Evolutionary conservation across 2,329 filamentous ascomycete genomes (phyloP), one percentile per base, ranked within the genome.

Genomic region (Periglandula ipomoeae): DNA sequence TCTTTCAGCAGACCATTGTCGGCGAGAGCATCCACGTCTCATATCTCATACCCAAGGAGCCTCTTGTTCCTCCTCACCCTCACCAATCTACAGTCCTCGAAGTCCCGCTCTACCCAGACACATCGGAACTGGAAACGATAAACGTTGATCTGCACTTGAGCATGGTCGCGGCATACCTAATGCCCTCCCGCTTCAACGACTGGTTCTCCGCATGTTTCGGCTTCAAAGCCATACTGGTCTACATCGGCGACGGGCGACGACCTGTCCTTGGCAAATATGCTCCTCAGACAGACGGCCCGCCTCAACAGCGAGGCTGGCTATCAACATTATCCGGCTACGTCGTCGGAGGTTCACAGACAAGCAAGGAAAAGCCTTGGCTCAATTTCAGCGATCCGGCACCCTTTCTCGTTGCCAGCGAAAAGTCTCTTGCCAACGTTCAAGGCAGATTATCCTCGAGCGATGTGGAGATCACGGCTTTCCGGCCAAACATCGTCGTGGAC

Each of bases 371-470:
- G 11, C 69, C 73, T 32, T 76, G 70, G 59, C 73, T 91, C 39
- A 79, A 78, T 2, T 93, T 91, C 65, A 78, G 81, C 35, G 87
- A 93, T 64, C 78, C 79, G 53, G 86, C 87, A 1, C 84, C 87
- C 1, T 86, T 85, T 61, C 75, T 95, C 13, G 65, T 95, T 22
- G 75, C 84, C 5, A 87, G 82, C 0, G 74, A 82, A 52, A 75
- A 79, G 2, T 93, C 86, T 1, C 74, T 90, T n/a, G 66, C 72
- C 19, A 74, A 87, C 56, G 77, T 94, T 42, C 79, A 77, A 30
- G 61, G 62, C 5, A 73, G 81, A 4, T 64, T 88, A 5, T 66
- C 73, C 0, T 66, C 67, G 0, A 69, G 66, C 11, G 64, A 73
- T 26, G 59, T 85, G 67, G 81, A 84, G 47, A 78, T 85, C 61